Base-by-base conservation (phyloP, 768 basidiomycete genomes). In the Butyriboletus loyo region DNA sequence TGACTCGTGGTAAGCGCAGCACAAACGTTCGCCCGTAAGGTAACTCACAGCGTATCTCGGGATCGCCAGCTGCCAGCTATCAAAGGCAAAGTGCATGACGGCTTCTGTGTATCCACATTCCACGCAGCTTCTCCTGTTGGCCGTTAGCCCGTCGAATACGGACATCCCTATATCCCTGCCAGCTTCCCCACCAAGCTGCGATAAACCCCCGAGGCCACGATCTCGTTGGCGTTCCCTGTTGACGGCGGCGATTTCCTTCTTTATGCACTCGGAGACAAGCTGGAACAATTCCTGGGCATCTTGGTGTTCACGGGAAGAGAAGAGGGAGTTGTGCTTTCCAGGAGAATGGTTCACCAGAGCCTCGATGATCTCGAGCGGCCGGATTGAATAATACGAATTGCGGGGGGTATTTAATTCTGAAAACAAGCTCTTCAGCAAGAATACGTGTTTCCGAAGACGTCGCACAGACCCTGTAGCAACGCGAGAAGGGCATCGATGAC, bases 211-310 rank as follows among this genome's bases (percentile, higher is more conserved):
- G 15, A 93, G 72, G 7, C 92, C 90, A 43, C 84, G 78, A 64
- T 92, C 85, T 37, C 84, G 76, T 39, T 77, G 73, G 3, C 81
- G 80, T 66, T 95, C 92, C 40, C 77, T 79, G 50, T 86, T 84
- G 1, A 97, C 80, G 2, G 85, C 80, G 2, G 73, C 65, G n/a
- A 85, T 77, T 67, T 98, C 96, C 55, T 85, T 86, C 71, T 92
- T 92, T 59, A 98, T 78, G 47, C 85, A 89, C 67, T 95, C 93
- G 1, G 93, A 88, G 9, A 98, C 75, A 30, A 98, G 84, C 60
- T 96, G 87, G 73, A 97, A 98, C n/a, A 98, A 79, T 66, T 98
- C 96, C 65, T 98, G 96, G 5, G 96, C 96, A 67, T 98, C 96
- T 73, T 98, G 96, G 67, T 98, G 96, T 66, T 97, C 93, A 13